phyloP scores from a whole-genome alignment of 1,284 basidiomycete species.

The Ganoderma meredithae region DNA sequence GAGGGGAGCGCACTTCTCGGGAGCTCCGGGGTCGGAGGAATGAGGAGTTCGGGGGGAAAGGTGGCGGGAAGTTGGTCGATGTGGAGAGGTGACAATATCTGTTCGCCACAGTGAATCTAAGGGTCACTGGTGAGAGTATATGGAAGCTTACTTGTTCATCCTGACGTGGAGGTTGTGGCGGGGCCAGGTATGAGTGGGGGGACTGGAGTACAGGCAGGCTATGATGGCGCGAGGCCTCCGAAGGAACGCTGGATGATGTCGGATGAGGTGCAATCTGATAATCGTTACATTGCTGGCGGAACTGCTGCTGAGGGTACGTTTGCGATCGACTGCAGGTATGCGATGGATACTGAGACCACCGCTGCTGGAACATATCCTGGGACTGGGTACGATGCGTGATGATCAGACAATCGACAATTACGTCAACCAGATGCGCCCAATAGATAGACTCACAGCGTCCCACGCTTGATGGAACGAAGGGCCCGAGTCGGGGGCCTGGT shows the following conservation, averaged over 20 bases:
- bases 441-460: constrained; percentile 9
- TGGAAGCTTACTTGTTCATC: constrained; percentile 7
- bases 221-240: constrained; percentile 2
- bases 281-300: constrained; percentile 7
- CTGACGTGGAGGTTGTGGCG: not conserved
- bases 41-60: constrained; percentile 7
- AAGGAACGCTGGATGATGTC: not conserved
- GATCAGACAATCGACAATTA: constrained; percentile 2
- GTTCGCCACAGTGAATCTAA: not conserved
- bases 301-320: not conserved
- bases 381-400: not conserved
- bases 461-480: constrained; percentile 1
- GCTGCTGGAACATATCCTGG: not conserved
- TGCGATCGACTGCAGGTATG: not conserved
- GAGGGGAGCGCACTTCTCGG: constrained; percentile 6
- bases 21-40: constrained; percentile 7
- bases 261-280: not conserved
- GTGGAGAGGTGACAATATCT: constrained; percentile 21
- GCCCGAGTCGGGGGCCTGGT: constrained; percentile 8
- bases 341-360: constrained; percentile 4
- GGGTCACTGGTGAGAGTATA: no score
- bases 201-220: not conserved
- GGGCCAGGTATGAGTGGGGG: not conserved
- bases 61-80: constrained; percentile 18
- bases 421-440: constrained; percentile 1